Base-by-base conservation (phyloP, 202 grass and related monocot species). In the Musa balbisiana region DNA sequence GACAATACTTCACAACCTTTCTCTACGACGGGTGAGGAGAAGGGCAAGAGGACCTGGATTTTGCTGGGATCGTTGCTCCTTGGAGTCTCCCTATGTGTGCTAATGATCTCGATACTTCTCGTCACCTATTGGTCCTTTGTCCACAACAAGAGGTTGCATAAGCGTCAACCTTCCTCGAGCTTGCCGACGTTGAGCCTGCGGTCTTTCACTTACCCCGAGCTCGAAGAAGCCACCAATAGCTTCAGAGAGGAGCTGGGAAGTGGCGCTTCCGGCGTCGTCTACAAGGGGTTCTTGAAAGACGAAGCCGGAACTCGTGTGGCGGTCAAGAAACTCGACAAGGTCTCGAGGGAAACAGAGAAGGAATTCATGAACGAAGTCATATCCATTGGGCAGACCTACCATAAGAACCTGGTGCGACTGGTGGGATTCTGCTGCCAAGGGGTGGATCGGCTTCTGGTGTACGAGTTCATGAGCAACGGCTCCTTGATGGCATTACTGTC, bases 301-400 rank as follows among this genome's bases (percentile, higher is more conserved):
- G 67, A 17, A 16, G 6, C 62, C 0, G 3, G 24, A 0, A 82
- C 71, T 11, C 11, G 6, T 9, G 76, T 92, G 1, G 92, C 89
- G 0, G 89, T 96, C 10, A 96, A 96, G 79, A 92, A 84, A 72
- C 78, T 90, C 15, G 78, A 85, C 25, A 88, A 80, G 51, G 55
- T 81, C 0, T 55, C 69, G 59, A 49, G 81, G 21, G 89, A 96
- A 14, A 78, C 75, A 15, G 85, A 96, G 0, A 81, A 62, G 69
- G 92, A 96, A 33, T 96, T 96, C 74, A 86, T 52, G 5, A 80
- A 83, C 22, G 92, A 96, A 62, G 76, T 96, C 24, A 67, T 79
- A 78, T 79, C 83, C 59, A 92, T 96, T n/a, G 92, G 85, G 0
- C 85, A 73, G 65, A 92, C 89, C 0, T 52, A 89, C 77, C 89